Evolutionary conservation across 2,329 filamentous ascomycete species (phyloP).

Genomic region (Venturia oleaginea): DNA sequence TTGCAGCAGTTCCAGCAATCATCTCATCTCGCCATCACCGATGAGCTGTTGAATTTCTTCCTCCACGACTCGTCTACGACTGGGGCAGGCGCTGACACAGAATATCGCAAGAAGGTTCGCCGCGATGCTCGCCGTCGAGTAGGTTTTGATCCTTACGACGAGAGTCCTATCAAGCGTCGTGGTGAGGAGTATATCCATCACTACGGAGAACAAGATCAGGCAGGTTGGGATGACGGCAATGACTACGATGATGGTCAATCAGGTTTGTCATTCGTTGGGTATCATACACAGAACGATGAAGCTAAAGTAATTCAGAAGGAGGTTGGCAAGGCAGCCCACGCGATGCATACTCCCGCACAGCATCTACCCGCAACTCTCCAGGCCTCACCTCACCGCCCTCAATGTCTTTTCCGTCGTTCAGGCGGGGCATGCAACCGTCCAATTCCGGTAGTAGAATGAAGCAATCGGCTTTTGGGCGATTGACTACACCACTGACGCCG

Average conservation of each 20-base stretch:
- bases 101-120: slow-evolving; percentile 50
- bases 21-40: slow-evolving; percentile 80
- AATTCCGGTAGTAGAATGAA: neutral
- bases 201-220: slow-evolving; percentile 1
- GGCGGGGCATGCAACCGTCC: neutral
- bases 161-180: slow-evolving; percentile 56
- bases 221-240: neutral
- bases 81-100: slow-evolving; percentile 53
- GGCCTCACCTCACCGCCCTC: slow-evolving; percentile 2
- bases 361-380: slow-evolving; percentile 2
- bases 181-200: slow-evolving; percentile 53
- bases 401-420: neutral
- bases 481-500: neutral
- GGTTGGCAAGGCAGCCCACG: neutral
- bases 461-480: neutral
- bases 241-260: neutral
- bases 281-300: neutral
- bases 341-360: neutral
- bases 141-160: slow-evolving; percentile 64
- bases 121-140: slow-evolving; percentile 52
- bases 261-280: neutral
- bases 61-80: slow-evolving; percentile 60
- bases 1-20: slow-evolving; percentile 88
- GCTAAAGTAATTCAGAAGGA: neutral
- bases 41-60: slow-evolving; percentile 85